Conservation (phyloP, 495 filamentous ascomycete species). For the Hypoxylon lienhwacheense region DNA sequence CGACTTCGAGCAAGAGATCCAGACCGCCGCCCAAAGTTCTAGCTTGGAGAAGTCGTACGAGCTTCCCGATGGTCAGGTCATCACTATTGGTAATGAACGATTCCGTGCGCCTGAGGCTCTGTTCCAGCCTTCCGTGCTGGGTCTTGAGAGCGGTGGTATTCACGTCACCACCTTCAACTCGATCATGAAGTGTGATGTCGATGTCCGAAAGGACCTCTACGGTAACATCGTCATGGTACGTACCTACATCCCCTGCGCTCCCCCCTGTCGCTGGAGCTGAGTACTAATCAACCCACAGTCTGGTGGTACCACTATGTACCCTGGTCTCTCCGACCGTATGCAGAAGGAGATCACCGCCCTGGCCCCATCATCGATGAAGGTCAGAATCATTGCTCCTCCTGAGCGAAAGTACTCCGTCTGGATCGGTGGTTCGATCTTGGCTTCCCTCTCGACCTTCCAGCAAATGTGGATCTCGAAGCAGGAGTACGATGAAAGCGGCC, state of each 20-base stretch:
- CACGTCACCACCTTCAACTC: constrained; percentile 99
- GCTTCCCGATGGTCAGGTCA: constrained; percentile 98
- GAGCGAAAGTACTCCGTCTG: constrained; percentile 99
- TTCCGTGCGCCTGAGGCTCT: constrained; percentile 99
- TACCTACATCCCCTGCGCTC: constrained; percentile 21
- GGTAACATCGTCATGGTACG: constrained; percentile 99
- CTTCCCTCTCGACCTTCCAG: constrained; percentile 99
- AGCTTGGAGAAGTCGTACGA: constrained; percentile 99
- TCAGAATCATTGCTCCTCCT: constrained; percentile 97
- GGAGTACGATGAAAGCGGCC: constrained; percentile 99
- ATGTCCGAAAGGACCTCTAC: constrained; percentile 98
- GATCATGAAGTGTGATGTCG: constrained; percentile 99
- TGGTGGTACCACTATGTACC: constrained; percentile 99
- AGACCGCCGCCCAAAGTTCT: constrained; percentile 95
- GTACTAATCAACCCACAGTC: constrained; percentile 60
- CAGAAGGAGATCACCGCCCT: constrained; percentile 99
- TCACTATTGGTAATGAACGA: constrained; percentile 99
- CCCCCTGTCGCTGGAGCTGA: not conserved
- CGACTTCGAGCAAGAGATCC: constrained; percentile 99
- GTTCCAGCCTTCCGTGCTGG: constrained; percentile 97
- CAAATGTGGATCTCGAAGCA: constrained; percentile 99
- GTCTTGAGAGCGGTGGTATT: constrained; percentile 97
- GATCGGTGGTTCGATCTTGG: constrained; percentile 99
- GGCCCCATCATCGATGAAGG: constrained; percentile 98
- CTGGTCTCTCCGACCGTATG: constrained; percentile 99